Base-by-base conservation (phyloP, 108 stramenopile species). In the Nannochloropsis salina region DNA sequence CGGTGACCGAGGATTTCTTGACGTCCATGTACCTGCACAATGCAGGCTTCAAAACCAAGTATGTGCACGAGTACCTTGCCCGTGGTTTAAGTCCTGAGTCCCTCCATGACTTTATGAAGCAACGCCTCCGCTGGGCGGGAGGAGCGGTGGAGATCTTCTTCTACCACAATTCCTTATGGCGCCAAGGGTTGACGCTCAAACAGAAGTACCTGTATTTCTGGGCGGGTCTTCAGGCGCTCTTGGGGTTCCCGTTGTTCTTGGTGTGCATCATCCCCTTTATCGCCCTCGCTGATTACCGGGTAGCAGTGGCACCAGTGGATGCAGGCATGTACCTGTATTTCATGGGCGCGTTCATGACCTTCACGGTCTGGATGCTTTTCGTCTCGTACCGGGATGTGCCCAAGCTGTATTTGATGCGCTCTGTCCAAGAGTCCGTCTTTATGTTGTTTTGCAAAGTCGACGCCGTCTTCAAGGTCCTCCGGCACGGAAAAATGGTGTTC, bases 141-240 rank as follows among this genome's bases (percentile, higher is more conserved):
- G 61, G 61, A 74, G 61, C 61, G 61, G 61, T 74, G 61, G 61
- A 74, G 61, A 74, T 74, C 61, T 74, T 74, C 6, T 74, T 74
- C n/a, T 74, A 74, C 61, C 61, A 74, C 61, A 74, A 74, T 6
- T 74, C 61, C n/a, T n/a, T 74, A n/a, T 74, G 61, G 61, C 61
- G 61, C 20, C 61, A 74, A n/a, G 61, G 61, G 8, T 74, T 74
- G 61, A 74, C 61, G 20, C 15, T 74, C 8, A 74, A 74, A 6
- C 61, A 74, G 61, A 74, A 74, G n/a, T 74, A 74, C n/a, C 61
- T 74, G 61, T 74, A 74, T 74, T 74, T 74, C 8, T 74, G 61
- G 61, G 61, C 61, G 3, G 61, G 61, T 74, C 61, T 74, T 15
- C 61, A 74, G 61, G 61, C 61, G 61, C 61, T 74, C 5, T 8